Evolutionary conservation across 2,329 filamentous ascomycete genomes (phyloP), one percentile per base, ranked within the genome.

Genomic region (Fusarium buxicola): DNA sequence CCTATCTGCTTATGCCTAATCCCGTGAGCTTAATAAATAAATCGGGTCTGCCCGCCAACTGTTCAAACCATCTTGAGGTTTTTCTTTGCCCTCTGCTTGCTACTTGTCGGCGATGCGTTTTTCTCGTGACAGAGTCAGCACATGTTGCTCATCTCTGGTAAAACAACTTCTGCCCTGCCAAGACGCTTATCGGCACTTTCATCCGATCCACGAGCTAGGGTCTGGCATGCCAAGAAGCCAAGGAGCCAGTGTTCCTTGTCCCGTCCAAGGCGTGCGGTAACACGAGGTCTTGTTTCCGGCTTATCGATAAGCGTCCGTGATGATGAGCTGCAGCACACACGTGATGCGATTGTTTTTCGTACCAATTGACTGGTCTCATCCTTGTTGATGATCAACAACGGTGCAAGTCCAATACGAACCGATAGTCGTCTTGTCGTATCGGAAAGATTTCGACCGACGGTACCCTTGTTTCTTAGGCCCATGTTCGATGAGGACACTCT

Each of bases 141-240:
- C 28, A 63, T 55, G 58, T 65, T 44, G 57, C 65, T 32, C 36
- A 36, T 27, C 18, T 52, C 44, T 21, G 27, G 16, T 9, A 40
- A 50, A 50, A 40, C 35, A 35, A 32, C 47, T 44, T 54, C 47
- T 63, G 61, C 53, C 50, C 49, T 69, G 69, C 65, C 69, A 71
- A 71, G 68, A 31, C 58, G 43, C 46, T 52, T 67, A 69, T 71
- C 69, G 66, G 69, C 69, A 71, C 53, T 58, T 35, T 44, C 32
- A 63, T 67, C 65, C 68, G 68, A 71, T 71, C 60, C 40, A 47
- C 51, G 60, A 47, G 54, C 63, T 59, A 68, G 62, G 62, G 35
- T 55, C 39, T 66, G 58, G 46, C 36, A 49, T 62, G 66, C 68
- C 65, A 68, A 69, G 69, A 43, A 40, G 60, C 54, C 64, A 36